These are phyloP conservation scores for Lizonia empirigonia DNA, from an alignment of 2,329 filamentous ascomycete species.

Conservation along the genomic window DNA sequence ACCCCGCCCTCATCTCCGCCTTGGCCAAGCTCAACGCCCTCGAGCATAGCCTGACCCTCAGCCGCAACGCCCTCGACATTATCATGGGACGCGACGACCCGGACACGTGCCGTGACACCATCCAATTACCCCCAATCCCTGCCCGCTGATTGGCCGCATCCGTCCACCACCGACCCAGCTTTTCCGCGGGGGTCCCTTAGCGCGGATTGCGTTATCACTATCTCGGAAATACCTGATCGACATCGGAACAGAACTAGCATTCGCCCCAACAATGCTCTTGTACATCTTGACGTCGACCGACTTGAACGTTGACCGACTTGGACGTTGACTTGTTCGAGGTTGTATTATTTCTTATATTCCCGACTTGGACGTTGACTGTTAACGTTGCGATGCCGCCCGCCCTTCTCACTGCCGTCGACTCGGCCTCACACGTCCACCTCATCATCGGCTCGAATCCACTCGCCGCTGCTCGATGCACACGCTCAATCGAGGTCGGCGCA, in stretches of 20 bases:
- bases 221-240: slow-evolving; percentile 16
- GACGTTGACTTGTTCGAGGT: slow-evolving; percentile 18
- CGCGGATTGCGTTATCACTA: slow-evolving; percentile 15
- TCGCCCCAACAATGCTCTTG: slow-evolving; percentile 6
- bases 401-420: slow-evolving; percentile 75
- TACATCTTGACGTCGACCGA: no score
- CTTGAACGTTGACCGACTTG: no score
- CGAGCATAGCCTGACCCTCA: slow-evolving; percentile 72
- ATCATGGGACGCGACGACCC: slow-evolving; percentile 72
- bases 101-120: slow-evolving; percentile 24
- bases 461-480: slow-evolving; percentile 80
- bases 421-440: slow-evolving; percentile 75
- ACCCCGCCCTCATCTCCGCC: slow-evolving; percentile 82
- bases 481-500: slow-evolving; percentile 82
- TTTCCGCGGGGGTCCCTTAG: slow-evolving; percentile 8
- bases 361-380: slow-evolving; percentile 17
- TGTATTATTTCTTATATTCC: background rate
- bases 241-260: slow-evolving; percentile 19
- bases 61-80: slow-evolving; percentile 72
- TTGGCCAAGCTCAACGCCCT: slow-evolving; percentile 83
- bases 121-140: background rate
- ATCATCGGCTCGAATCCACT: slow-evolving; percentile 86
- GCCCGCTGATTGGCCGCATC: slow-evolving; percentile 8
- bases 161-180: background rate
- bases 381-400: slow-evolving; percentile 53